Evolutionary conservation across 805 yeast species (phyloP), one percentile per base, ranked within the genome.

Genomic region (Ogataea pini): DNA sequence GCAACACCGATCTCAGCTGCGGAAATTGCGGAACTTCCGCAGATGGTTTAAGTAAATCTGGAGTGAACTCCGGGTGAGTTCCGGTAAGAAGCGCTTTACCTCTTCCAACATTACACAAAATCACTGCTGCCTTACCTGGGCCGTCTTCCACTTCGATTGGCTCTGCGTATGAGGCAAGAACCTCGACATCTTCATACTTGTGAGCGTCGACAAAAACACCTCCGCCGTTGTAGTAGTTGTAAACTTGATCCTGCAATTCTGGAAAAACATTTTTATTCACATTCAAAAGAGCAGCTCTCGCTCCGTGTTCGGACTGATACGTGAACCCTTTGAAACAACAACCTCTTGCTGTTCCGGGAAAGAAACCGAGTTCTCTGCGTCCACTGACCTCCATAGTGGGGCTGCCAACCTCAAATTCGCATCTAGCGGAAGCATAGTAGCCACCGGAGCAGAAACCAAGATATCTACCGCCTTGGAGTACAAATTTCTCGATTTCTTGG

Each of bases 391-490:
- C 97, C 77, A 89, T 71, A 1, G 49, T 50, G 0, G 80, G 77
- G 56, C 80, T 71, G 2, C 94, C 95, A 25, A 78, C 83, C 57
- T 89, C 96, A 64, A 94, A 94, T 61, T 92, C 97, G 55, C 87
- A 83, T 34, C 84, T 67, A 0, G 77, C 67, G 10, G 91, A 77
- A 1, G 84, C 92, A 61, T 80, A 94, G 68, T 94, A 94, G 0
- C 87, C 98, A 36, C 99, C 99, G 8, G 99, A 94, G 69, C 99
- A 94, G 54, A 94, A 80, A 0, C 99, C 99, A 17, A 92, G 65
- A 60, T 72, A 89, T 42, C 73, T 71, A 1, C 99, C 99, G 25
- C 98, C 99, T 46, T 73, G 72, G 25, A 81, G 72, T 1, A 89
- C 89, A 56, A 75, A 89, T 42, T 79, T 79, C 22, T 70, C 65